Percentiles rank a stretch among this genome's conserved stretches.
Conservation (phyloP, 2,329 filamentous ascomycete species). For the Taxawa tesnikishii region DNA sequence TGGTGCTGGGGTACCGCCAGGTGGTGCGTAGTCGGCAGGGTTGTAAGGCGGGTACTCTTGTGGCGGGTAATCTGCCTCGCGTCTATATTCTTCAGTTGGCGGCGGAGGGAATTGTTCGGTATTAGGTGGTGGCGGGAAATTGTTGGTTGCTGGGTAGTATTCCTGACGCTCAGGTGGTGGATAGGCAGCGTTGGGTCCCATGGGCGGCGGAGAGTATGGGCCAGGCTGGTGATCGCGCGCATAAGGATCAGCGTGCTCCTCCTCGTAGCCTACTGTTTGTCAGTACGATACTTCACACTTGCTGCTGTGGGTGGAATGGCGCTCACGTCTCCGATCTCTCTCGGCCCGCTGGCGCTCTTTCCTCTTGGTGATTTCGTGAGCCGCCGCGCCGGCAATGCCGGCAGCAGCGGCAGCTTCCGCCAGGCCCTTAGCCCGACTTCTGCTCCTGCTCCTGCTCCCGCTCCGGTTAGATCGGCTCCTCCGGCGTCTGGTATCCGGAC, state of each 20-base stretch:
- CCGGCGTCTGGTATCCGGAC: slow-evolving; percentile 22
- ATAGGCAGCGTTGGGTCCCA: slow-evolving; percentile 18
- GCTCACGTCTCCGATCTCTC: slow-evolving; percentile 39
- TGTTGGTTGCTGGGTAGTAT: slow-evolving; percentile 33
- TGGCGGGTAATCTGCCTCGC: slow-evolving; percentile 14
- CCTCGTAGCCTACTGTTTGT: slow-evolving; percentile 12
- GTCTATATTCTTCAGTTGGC: slow-evolving; percentile 13
- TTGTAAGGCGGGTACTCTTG: slow-evolving; percentile 23
- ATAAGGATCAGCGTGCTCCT: slow-evolving; percentile 11
- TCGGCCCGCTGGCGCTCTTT: slow-evolving; percentile 44
- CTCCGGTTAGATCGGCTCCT: slow-evolving; percentile 15
- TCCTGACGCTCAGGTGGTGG: slow-evolving; percentile 14
- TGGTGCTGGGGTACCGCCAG: slow-evolving; percentile 12
- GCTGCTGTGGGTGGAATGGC: background rate
- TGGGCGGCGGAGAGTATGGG: slow-evolving; percentile 21
- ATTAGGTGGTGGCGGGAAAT: slow-evolving; percentile 37
- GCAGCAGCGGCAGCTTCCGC: slow-evolving; percentile 46
- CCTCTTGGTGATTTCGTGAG: slow-evolving; percentile 44
- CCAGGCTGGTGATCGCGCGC: slow-evolving; percentile 13
- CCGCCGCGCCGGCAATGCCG: slow-evolving; percentile 41
- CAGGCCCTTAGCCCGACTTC: slow-evolving; percentile 36
- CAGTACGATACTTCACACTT: slow-evolving; percentile 1
- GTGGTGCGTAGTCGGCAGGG: slow-evolving; percentile 32
- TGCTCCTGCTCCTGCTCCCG: slow-evolving; percentile 28
- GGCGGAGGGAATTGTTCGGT: slow-evolving; percentile 38